Evolutionary conservation across 306 rosid genomes (phyloP), one percentile per base, ranked within the genome.

Genomic region (Gastrolobium bilobum): DNA sequence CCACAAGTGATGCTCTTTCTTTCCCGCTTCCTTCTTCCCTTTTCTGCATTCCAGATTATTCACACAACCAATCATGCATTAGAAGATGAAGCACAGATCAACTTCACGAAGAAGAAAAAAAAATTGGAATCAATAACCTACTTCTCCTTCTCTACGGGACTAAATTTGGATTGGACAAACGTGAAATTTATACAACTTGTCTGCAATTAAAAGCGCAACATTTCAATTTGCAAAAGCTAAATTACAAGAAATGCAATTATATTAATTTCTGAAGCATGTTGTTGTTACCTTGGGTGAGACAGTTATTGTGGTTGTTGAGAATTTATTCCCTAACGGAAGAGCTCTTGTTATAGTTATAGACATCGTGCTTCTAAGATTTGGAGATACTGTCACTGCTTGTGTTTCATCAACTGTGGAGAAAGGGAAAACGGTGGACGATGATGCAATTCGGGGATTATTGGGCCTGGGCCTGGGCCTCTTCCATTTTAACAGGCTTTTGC

Each of bases 1-100:
- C 97, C 99, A 92, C 76, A 94, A 85, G 86, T 91, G 99, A 35
- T 92, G 90, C 76, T 87, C 87, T 60, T 33, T 81, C 82, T 84
- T 90, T 56, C 89, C 89, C 6, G 0, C 71, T 79, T 43, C 81
- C 86, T 86, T 86, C 52, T 84, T 81, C 57, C 59, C 78, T 81
- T 79, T 88, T 85, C 99, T 94, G 74, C 79, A 92, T 48, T 87
- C 70, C 73, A 43, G 4, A 59, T 50, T 4, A 40, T 50, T 61
- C 73, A 62, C 20, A 29, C 31, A 59, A 48, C 44, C 47, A 48
- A 79, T 59, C 31, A 9, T 75, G 26, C 50, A 64, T 53, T 37
- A 35, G 6, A 65, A 42, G 29, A 77, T 38, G 35, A 77, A 77
- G 44, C 51, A 48, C 7, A 37, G 39, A 34, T 2, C 29, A 77